Evolutionary conservation across 768 basidiomycete genomes (phyloP).

Genomic region (Phanerodontia chrysosporium): DNA sequence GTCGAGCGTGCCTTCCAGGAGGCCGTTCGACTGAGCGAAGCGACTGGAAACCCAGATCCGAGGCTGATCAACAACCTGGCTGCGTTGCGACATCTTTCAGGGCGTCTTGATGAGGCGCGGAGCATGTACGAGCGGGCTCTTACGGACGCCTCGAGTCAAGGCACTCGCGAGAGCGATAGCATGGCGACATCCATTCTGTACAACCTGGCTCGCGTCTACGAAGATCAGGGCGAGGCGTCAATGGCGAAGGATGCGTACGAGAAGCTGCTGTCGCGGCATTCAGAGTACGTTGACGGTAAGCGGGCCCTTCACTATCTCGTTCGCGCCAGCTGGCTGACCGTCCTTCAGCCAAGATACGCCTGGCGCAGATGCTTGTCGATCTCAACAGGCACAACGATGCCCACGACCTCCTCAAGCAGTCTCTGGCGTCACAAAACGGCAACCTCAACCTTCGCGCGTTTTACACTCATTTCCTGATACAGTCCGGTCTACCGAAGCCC

Average conservation of each 20-base stretch:
- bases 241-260: constrained; percentile 84
- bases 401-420: constrained; percentile 86
- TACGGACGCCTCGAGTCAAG: constrained; percentile 46
- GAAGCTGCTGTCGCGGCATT: constrained; percentile 83
- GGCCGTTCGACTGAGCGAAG: constrained; percentile 62
- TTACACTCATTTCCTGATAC: constrained; percentile 90
- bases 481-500: constrained; percentile 60
- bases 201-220: constrained; percentile 89
- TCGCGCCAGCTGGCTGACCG: neutral
- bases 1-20: constrained; percentile 70
- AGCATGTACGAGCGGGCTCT: constrained; percentile 72
- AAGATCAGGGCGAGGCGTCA: constrained; percentile 70
- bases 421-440: constrained; percentile 67
- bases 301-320: constrained; percentile 23
- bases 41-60: constrained; percentile 47
- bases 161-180: constrained; percentile 51
- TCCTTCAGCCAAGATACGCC: constrained; percentile 81
- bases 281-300: constrained; percentile 98
- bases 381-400: constrained; percentile 76
- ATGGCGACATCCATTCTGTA: constrained; percentile 83
- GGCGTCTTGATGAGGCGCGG: constrained; percentile 50
- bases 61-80: constrained; percentile 80
- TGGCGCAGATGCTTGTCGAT: constrained; percentile 72
- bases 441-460: constrained; percentile 89
- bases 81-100: constrained; percentile 68